Evolutionary conservation across 2,329 filamentous ascomycete genomes (phyloP).

Genomic region (Ophiocordyceps camponoti-floridani): DNA sequence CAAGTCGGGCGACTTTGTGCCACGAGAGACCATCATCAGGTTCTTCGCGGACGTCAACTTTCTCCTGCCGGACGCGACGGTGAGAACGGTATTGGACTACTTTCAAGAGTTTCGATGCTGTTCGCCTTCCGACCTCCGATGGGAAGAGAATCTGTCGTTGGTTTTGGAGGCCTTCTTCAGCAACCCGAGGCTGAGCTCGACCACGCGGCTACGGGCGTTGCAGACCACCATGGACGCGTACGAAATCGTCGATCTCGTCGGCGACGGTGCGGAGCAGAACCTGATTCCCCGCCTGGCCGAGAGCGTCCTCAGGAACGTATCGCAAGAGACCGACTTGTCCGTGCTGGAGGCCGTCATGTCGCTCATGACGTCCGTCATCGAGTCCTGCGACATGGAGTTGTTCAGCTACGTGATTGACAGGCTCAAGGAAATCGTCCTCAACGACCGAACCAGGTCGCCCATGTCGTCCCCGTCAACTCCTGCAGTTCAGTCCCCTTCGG

Average conservation of each 20-base stretch:
- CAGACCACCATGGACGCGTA: conserved; percentile 41
- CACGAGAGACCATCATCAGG: conserved; percentile 46
- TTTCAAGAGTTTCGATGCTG: conserved; percentile 53
- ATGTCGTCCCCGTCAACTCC: conserved; percentile 12
- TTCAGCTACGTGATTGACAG: conserved; percentile 41
- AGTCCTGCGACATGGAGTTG: conserved; percentile 36
- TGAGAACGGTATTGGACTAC: conserved; percentile 45
- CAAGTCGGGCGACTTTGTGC: conserved; percentile 35
- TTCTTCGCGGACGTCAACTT: conserved; percentile 46
- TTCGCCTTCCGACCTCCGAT: conserved; percentile 50
- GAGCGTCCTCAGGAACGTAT: conserved; percentile 41
- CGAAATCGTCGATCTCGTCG: conserved; percentile 38
- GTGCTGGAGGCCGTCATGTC: conserved; percentile 48
- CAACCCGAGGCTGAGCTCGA: conserved; percentile 39
- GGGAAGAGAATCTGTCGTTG: conserved; percentile 44
- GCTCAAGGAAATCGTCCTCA: conserved; percentile 30
- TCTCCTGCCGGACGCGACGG: conserved; percentile 46
- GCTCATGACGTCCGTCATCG: conserved; percentile 46
- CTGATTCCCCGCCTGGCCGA: conserved; percentile 40
- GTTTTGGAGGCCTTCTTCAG: conserved; percentile 47
- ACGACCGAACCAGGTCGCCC: conserved; percentile 27
- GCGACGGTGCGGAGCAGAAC: conserved; percentile 38
- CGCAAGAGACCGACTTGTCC: conserved; percentile 42
- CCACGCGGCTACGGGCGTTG: conserved; percentile 44
- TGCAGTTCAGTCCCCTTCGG: conserved; percentile 7